Evolutionary conservation across 2,329 filamentous ascomycete species (phyloP), one percentile per base, ranked within the genome.

Genomic region (Myriosclerotinia curreyana): DNA sequence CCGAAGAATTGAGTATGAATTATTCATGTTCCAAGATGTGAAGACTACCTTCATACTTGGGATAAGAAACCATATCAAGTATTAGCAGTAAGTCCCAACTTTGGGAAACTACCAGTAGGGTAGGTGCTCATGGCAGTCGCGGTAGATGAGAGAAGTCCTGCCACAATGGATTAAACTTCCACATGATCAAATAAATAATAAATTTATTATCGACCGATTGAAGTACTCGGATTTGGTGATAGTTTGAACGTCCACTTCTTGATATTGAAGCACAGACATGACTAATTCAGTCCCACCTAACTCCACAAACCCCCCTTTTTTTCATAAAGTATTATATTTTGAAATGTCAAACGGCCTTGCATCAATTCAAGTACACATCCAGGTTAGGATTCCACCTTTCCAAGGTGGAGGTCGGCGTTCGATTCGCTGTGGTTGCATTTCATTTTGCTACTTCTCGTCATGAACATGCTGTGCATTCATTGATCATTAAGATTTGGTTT

Each of bases 391-490:
- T 59, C 55, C 55, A 59, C 55, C 55, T 28, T 59, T 59, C 55
- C 55, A 59, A 59, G 42, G 55, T 48, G 42, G 55, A 59, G 55
- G 55, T 58, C 54, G 54, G 40, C 55, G 55, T 59, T 59, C 44
- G 55, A 59, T 59, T 59, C 42, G 55, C 42, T 42, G 55, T 49
- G 28, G 55, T 59, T 49, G 55, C 55, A 58, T 2, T 12, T 20
- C 0, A 0, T 20, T 59, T 36, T 59, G 36, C 3, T 0, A 14
- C 36, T 38, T 22, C 1, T 22, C 2, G 14, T 8, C 0, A 6
- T 38, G 5, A 48, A 17, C 7, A 48, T 9, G 9, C 11, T n/a
- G 5, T 46, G 1, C 2, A 36, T 20, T 38, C 6, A 12, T 48
- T 22, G 7, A 48, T 36, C 1, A 8, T 11, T 20, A 12, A 17